These are phyloP conservation scores for Mycena metata DNA, from an alignment of 768 basidiomycete genomes.

Conservation along the genomic window DNA sequence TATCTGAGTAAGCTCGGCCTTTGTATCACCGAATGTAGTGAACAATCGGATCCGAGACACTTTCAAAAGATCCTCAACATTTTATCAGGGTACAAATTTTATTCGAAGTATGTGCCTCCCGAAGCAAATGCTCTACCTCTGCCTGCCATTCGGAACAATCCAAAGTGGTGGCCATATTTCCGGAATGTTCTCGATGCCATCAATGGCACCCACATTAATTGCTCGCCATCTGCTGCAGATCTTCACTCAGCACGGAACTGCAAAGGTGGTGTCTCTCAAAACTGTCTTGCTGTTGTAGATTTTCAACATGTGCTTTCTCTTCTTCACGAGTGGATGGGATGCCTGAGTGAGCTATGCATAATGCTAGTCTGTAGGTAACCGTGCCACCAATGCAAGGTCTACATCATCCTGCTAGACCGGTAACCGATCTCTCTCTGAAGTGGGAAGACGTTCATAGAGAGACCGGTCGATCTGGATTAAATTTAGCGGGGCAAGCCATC, in stretches of 20 bases:
- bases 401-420: too few relatives aligned
- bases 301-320: conserved; percentile 52
- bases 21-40: neutral
- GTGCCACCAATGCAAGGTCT: too few relatives aligned
- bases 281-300: conserved; percentile 52
- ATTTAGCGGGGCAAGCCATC: too few relatives aligned
- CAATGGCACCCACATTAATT: conserved; percentile 38
- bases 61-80: conserved; percentile 30
- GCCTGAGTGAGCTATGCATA: too few relatives aligned
- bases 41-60: conserved; percentile 25
- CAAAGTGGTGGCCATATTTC: conserved; percentile 50
- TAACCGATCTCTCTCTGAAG: too few relatives aligned
- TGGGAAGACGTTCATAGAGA: too few relatives aligned
- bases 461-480: too few relatives aligned
- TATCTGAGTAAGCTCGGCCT: conserved; percentile 35
- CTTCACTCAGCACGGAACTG: too few relatives aligned
- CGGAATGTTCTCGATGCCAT: conserved; percentile 42
- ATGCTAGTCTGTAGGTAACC: too few relatives aligned
- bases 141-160: conserved; percentile 38
- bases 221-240: neutral
- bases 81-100: conserved; percentile 35
- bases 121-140: neutral
- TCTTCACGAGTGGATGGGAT: conserved; percentile 56
- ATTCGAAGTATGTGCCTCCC: conserved; percentile 40
- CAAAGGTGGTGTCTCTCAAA: conserved; percentile 54